phyloP scores from a whole-genome alignment of 1,139 yeast species.

The Petasospora fabianii region DNA sequence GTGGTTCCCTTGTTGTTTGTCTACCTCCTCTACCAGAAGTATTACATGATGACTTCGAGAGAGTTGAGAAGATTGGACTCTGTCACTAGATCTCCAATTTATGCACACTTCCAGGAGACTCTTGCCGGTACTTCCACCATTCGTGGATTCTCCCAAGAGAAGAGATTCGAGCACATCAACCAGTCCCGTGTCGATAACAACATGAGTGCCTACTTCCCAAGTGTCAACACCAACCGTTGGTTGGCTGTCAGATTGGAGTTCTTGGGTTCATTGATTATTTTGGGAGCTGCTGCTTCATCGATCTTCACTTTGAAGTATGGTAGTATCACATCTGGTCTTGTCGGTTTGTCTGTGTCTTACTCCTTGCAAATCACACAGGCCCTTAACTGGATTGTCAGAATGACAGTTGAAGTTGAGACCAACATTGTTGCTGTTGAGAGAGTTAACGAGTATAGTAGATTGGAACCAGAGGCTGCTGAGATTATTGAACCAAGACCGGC shows the following conservation, averaged over 20 bases:
- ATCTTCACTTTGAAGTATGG: conserved; percentile 68
- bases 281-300: conserved; percentile 80
- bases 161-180: conserved; percentile 70
- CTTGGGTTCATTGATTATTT: conserved; percentile 81
- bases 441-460: conserved; percentile 76
- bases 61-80: conserved; percentile 94
- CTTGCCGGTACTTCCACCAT: conserved; percentile 86
- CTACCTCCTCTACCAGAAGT: conserved; percentile 83
- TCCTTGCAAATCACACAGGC: conserved; percentile 91
- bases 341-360: conserved; percentile 90
- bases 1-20: conserved; percentile 67
- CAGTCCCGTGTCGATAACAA: conserved; percentile 78
- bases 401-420: conserved; percentile 97
- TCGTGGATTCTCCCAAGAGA: conserved; percentile 79
- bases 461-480: conserved; percentile 80
- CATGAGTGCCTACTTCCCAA: conserved; percentile 88
- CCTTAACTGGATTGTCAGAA: conserved; percentile 94
- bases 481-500: conserved; percentile 71
- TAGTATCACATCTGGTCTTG: conserved; percentile 76
- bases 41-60: conserved; percentile 85
- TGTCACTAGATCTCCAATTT: conserved; percentile 88
- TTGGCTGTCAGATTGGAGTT: conserved; percentile 89
- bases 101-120: conserved; percentile 96
- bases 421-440: conserved; percentile 96
- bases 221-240: conserved; percentile 96